phyloP scores from a whole-genome alignment of 1,284 basidiomycete genomes.

The Cryptococcus jaspeensis region DNA sequence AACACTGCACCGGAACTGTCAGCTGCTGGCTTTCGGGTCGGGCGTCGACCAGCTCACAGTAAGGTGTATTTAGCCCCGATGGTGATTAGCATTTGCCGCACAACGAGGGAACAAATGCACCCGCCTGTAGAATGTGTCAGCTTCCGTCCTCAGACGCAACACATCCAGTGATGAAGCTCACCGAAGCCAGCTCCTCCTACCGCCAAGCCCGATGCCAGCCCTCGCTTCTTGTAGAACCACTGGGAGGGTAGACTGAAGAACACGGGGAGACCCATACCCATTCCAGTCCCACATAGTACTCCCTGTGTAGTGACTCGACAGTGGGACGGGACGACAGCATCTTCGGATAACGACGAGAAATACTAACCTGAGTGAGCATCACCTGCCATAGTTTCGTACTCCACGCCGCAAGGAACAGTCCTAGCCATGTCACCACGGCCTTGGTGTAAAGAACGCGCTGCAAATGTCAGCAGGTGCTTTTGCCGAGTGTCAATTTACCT shows the following conservation, averaged over 20 bases:
- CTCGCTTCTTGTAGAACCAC: conserved; percentile 40
- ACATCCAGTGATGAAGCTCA: neutral
- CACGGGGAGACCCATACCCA: conserved; percentile 34
- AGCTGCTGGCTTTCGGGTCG: too few species aligned
- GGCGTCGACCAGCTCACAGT: conserved; percentile 18
- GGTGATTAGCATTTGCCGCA: conserved; percentile 22
- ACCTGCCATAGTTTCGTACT: conserved; percentile 26
- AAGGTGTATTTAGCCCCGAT: conserved; percentile 32
- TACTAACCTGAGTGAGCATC: conserved; percentile 24
- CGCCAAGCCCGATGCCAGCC: conserved; percentile 35
- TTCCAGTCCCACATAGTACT: conserved; percentile 28
- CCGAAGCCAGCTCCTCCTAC: conserved; percentile 39
- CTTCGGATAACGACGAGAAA: too few species aligned
- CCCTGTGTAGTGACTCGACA: conserved; percentile 14
- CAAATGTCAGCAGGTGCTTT: neutral
- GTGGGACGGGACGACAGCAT: too few species aligned
- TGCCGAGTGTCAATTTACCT: conserved; percentile 14
- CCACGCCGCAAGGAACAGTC: conserved; percentile 25
- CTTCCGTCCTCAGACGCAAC: too few species aligned
- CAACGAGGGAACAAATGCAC: conserved; percentile 22
- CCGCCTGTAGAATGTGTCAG: conserved; percentile 10
- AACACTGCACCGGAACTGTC: conserved; percentile 19
- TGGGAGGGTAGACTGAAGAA: conserved; percentile 43
- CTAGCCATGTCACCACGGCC: conserved; percentile 27
- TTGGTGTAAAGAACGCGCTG: conserved; percentile 20